Conservation (phyloP, 1,284 basidiomycete species). For the Apiotrichum brassicae region DNA sequence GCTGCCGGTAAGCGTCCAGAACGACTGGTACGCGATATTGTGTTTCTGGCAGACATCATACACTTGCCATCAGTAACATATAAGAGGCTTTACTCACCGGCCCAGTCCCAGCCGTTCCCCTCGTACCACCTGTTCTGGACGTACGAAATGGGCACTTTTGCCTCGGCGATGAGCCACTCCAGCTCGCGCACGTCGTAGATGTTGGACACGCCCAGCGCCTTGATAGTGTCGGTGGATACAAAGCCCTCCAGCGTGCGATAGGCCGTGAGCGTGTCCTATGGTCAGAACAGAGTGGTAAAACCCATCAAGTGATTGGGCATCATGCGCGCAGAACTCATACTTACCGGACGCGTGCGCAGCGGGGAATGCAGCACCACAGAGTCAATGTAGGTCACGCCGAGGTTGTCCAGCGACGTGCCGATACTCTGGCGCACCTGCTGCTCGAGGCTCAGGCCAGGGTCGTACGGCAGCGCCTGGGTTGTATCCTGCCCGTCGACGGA, state of each 20-base stretch:
- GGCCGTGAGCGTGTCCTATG: constrained; percentile 56
- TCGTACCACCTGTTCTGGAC: constrained; percentile 80
- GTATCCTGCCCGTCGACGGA: constrained; percentile 63
- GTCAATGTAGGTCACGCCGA: constrained; percentile 64
- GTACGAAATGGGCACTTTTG: constrained; percentile 55
- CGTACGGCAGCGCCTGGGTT: constrained; percentile 64
- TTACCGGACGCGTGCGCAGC: constrained; percentile 51
- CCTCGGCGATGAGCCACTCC: constrained; percentile 50
- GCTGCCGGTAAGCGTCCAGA: constrained; percentile 77
- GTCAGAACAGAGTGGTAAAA: not conserved
- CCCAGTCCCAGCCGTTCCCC: constrained; percentile 66
- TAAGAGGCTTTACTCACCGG: constrained; percentile 36
- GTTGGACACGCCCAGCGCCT: constrained; percentile 67
- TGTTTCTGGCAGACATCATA: constrained; percentile 46
- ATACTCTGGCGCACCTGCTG: constrained; percentile 63
- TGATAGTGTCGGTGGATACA: constrained; percentile 59
- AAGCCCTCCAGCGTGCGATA: constrained; percentile 58
- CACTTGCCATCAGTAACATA: constrained; percentile 16
- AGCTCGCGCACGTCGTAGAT: constrained; percentile 60
- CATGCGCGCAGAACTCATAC: constrained; percentile 2
- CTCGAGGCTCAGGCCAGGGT: constrained; percentile 53
- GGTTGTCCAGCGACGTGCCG: constrained; percentile 57
- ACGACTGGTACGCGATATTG: constrained; percentile 70
- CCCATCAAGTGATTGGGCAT: too few relatives aligned
- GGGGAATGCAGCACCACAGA: constrained; percentile 71